These are phyloP conservation scores for Oemleria cerasiformis DNA, from an alignment of 306 rosid genomes.

Conservation along the genomic window DNA sequence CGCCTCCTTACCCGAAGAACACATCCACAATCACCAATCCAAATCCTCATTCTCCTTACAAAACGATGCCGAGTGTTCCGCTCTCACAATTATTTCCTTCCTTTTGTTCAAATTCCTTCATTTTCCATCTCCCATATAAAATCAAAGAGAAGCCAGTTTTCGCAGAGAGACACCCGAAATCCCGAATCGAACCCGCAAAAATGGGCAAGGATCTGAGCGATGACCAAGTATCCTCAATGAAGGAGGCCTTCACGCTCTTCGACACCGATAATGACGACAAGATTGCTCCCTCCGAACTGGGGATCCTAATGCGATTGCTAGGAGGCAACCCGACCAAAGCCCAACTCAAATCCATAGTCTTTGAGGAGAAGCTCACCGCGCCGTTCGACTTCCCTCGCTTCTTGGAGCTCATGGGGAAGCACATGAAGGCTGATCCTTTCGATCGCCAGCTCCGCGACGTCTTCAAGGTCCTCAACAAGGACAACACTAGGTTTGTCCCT, in stretches of 20 bases:
- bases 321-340: conserved; percentile 98
- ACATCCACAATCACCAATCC: no score
- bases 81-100: no score
- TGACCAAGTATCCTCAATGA: conserved; percentile 88
- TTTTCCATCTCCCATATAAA: neutral
- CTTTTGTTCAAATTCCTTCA: neutral
- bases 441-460: conserved; percentile 95
- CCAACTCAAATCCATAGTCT: conserved; percentile 76
- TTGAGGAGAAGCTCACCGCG: conserved; percentile 70
- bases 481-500: conserved; percentile 65
- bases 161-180: neutral
- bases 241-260: conserved; percentile 91
- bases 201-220: conserved; percentile 97
- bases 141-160: conserved; percentile 7
- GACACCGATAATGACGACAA: conserved; percentile 81
- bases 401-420: conserved; percentile 81
- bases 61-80: no score
- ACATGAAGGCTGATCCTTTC: conserved; percentile 94
- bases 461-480: conserved; percentile 93
- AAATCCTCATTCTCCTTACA: no score
- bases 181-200: conserved; percentile 21
- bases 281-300: conserved; percentile 94
- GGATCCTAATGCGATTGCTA: conserved; percentile 94
- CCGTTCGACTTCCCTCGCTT: conserved; percentile 85
- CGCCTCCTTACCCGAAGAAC: no score